These are phyloP conservation scores for Ustilago loliicola DNA, from an alignment of 1,284 basidiomycete genomes.

Conservation along the genomic window DNA sequence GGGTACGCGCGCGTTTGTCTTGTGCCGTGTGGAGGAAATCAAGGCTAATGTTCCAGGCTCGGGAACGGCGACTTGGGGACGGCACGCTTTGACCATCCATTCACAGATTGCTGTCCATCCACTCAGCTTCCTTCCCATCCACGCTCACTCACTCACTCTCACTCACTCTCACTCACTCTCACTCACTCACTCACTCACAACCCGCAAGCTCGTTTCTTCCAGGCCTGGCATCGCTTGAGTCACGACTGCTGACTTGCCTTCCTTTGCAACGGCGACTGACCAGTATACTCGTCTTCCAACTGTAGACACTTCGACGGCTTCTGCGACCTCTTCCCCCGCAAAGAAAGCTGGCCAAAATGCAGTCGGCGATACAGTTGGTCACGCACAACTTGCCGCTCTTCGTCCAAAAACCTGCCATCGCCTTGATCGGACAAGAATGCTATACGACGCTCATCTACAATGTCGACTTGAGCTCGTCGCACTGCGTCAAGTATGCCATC, in stretches of 20 bases:
- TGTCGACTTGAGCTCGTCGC: conserved; percentile 82
- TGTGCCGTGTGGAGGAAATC: not conserved
- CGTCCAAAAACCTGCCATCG: conserved; percentile 82
- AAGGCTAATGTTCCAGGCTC: not conserved
- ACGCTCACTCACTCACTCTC: too few relatives aligned
- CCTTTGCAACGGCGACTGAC: too few relatives aligned
- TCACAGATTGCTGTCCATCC: not conserved
- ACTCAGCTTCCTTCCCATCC: not conserved
- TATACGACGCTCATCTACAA: conserved; percentile 91
- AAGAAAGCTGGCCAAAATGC: conserved; percentile 61
- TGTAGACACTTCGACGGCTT: too few relatives aligned
- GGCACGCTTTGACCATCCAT: conserved; percentile 11
- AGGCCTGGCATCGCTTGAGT: not conserved
- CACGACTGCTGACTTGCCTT: not conserved
- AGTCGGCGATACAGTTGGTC: conserved; percentile 71
- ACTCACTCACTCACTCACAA: not conserved
- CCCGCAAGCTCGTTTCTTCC: too few relatives aligned
- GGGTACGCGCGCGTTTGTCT: not conserved
- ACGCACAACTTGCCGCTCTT: conserved; percentile 80
- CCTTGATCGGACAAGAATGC: conserved; percentile 85
- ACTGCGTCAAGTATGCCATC: conserved; percentile 89
- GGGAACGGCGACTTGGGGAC: too few relatives aligned
- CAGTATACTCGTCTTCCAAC: not conserved
- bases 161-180: too few relatives aligned
- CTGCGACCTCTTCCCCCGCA: too few relatives aligned